Percentiles rank a stretch among this genome's conserved stretches.
phyloP scores from a whole-genome alignment of 2,329 filamentous ascomycete genomes.

The Incumbomyces lentus region DNA sequence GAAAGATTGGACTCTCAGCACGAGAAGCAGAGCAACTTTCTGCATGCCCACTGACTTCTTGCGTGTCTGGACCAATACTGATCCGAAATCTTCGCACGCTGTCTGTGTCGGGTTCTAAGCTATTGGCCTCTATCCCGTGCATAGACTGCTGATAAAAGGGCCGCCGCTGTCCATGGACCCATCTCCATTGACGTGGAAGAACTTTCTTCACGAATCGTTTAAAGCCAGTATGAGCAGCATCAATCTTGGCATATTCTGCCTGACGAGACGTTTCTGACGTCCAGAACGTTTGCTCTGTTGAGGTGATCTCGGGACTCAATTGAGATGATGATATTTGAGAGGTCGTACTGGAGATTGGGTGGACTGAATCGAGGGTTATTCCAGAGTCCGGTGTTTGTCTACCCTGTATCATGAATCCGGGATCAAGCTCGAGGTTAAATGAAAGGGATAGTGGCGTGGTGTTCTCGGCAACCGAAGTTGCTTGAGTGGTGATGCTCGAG shows the following conservation, averaged over 20 bases:
- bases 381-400: background rate
- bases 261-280: constrained; percentile 2
- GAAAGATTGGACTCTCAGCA: too few species aligned
- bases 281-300: constrained; percentile 6
- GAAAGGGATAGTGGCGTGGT: background rate
- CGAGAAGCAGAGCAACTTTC: too few species aligned
- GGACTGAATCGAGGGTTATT: background rate
- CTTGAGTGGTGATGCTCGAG: background rate
- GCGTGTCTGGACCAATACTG: background rate
- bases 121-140: background rate
- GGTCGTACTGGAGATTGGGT: background rate
- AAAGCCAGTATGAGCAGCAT: constrained; percentile 5
- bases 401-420: background rate
- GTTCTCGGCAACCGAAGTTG: constrained; percentile 1
- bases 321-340: constrained; percentile 1
- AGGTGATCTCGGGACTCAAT: background rate
- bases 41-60: background rate
- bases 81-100: constrained; percentile 5
- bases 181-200: background rate
- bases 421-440: background rate
- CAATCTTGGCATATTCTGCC: constrained; percentile 8
- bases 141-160: constrained; percentile 27
- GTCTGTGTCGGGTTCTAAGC: background rate
- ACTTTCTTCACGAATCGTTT: constrained; percentile 1
- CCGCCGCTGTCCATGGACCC: constrained; percentile 1